Base-by-base conservation (phyloP, 1,284 basidiomycete species). In the Microbotryomycetes sp. region DNA sequence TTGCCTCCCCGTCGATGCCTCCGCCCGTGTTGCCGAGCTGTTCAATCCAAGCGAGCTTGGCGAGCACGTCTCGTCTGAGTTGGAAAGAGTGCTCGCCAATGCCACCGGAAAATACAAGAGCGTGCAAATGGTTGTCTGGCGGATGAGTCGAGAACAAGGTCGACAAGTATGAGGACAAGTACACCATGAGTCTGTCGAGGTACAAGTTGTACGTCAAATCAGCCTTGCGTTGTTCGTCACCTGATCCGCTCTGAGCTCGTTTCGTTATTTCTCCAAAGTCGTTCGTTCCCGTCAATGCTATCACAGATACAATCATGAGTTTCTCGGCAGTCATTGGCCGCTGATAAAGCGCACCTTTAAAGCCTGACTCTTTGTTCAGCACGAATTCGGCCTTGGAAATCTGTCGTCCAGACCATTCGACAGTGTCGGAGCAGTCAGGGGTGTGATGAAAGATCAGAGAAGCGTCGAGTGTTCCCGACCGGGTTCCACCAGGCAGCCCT, bases 401-500 rank as follows among this genome's bases (percentile, higher is more conserved):
- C 24, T 74, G 64, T 52, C 77, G 73, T 3, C 75, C 83, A 48
- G 81, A 82, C 51, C 88, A 77, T 55, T 83, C 78, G 35, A 71
- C 67, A 7, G 74, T 75, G 41, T 75, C 68, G 73, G 77, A 56
- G 78, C 84, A 73, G 60, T 83, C 81, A 65, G 81, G 82, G 29
- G 85, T 86, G 73, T 88, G 87, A 74, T 92, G 89, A 76, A 92
- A 91, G 70, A 92, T 86, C 51, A 91, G 81, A 30, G 85, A 85
- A 2, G 89, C 87, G 75, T 94, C 90, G 70, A 91, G 79, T 1
- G 81, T 80, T 11, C 91, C 90, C 7, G 84, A 82, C 54, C 91
- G 84, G 1, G 89, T 91, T 3, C 88, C 88, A n/a, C 91, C 90
- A 2, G 89, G 88, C 0, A 93, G 78, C 3, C 89, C 79, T 71